Percentiles rank a stretch among this genome's conserved stretches.
These are phyloP conservation scores for Lumnitzera racemosa DNA, from an alignment of 345 rosid species.

Conservation along the genomic window DNA sequence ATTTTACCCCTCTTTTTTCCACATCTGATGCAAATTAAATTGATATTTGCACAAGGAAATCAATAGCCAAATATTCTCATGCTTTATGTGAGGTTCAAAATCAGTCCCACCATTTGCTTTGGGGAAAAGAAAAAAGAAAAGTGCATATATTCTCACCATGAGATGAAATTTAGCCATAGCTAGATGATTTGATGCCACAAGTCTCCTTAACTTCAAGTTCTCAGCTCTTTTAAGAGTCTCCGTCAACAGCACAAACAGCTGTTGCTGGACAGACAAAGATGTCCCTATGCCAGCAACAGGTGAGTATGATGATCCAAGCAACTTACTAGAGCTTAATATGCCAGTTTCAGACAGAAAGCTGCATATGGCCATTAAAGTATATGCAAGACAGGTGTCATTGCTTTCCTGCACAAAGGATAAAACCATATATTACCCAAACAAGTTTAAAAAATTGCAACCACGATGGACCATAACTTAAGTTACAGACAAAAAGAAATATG, in stretches of 20 bases:
- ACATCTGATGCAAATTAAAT: too few species aligned
- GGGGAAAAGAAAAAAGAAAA: neutral
- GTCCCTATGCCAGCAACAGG: constrained; percentile 50
- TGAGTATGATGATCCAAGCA: constrained; percentile 77
- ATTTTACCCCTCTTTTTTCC: too few species aligned
- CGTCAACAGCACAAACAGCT: constrained; percentile 71
- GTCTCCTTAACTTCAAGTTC: constrained; percentile 62
- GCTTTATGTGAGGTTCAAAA: neutral
- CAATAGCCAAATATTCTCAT: too few species aligned
- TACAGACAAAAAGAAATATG: constrained; percentile 1
- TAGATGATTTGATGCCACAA: constrained; percentile 91
- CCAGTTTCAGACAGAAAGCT: constrained; percentile 83
- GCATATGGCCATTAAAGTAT: constrained; percentile 85
- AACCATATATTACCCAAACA: constrained; percentile 4
- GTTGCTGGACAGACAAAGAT: constrained; percentile 80
- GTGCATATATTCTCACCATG: constrained; percentile 41
- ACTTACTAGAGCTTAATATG: constrained; percentile 53
- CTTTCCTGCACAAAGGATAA: constrained; percentile 57
- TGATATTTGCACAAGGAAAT: too few species aligned
- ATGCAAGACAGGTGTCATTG: constrained; percentile 93
- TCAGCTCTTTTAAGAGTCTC: constrained; percentile 86
- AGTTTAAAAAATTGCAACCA: neutral
- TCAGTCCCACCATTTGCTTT: neutral
- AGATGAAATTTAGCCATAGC: constrained; percentile 91
- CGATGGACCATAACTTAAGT: too few species aligned